Evolutionary conservation across 768 basidiomycete species (phyloP), one percentile per base, ranked within the genome.

Genomic region (Pleurotus eryngii): DNA sequence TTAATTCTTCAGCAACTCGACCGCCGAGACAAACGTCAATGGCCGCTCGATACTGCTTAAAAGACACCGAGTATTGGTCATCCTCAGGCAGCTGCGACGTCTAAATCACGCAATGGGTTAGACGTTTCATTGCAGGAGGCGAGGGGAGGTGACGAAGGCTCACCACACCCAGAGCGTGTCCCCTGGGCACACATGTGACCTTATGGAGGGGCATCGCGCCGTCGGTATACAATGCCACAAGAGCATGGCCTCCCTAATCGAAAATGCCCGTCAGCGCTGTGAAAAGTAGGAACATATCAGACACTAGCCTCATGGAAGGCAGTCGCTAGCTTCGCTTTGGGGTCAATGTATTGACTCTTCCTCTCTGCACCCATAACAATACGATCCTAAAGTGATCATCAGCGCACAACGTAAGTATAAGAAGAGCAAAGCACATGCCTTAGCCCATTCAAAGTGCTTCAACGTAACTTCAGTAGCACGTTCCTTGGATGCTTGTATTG

Each of bases 361-460:
- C 97, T 81, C 72, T 98, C 96, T 6, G 92, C 92, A 43, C 97
- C 97, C 95, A 99, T 95, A 60, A 97, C 74, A 59, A 98, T 98
- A 57, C 93, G 89, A 71, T 96, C 93, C 90, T 87, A 63, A 22
- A 46, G n/a, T 12, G 5, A 22, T 8, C 38, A 58, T 53, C 22
- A 53, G 42, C 24, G n/a, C 48, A 56, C 14, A 27, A 26, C 4
- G 8, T 38, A 20, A 40, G 15, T 11, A 17, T 14, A 40, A 40
- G 18, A 6, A 56, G 46, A 43, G 15, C 17, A 40, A 35, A 57
- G 35, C 56, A 42, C 59, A 54, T 59, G 90, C 93, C 79, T 92
- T 97, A 11, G 97, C 97, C 97, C 97, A 99, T 75, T 98, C 96
- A 68, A 98, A 91, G 69, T 99, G 95, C 61, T 80, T 85, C 59